A percentile compares a stretch with the other conserved stretches of the same genome.
These are phyloP conservation scores for Botryotinia calthae DNA, from an alignment of 2,329 filamentous ascomycete genomes.

Conservation along the genomic window DNA sequence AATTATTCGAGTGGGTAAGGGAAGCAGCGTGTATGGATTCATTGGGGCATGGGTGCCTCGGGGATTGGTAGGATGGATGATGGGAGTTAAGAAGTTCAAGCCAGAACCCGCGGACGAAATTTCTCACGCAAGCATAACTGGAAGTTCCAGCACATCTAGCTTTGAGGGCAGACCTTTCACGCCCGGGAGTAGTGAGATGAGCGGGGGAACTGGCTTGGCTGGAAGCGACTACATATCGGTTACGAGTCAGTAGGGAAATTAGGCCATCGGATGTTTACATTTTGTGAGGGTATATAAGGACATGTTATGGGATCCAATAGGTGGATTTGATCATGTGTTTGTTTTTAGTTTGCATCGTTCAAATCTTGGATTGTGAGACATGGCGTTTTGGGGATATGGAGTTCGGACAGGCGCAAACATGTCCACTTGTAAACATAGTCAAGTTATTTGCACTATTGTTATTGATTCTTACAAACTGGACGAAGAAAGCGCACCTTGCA, in stretches of 20 bases:
- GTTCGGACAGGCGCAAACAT: not conserved
- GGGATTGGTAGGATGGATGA: conserved; percentile 85
- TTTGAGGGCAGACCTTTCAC: conserved; percentile 23
- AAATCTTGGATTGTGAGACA: not conserved
- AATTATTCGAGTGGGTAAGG: conserved; percentile 77
- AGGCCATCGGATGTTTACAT: not conserved
- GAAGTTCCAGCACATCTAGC: conserved; percentile 14
- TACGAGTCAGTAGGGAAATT: conserved; percentile 5
- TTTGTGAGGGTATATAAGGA: not conserved
- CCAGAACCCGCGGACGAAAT: conserved; percentile 14
- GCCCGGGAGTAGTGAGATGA: conserved; percentile 23
- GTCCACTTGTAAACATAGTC: not conserved
- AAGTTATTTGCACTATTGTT: not conserved
- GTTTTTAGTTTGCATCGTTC: not conserved
- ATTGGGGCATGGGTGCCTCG: conserved; percentile 79
- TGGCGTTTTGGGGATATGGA: not conserved
- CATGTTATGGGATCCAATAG: not conserved
- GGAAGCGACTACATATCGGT: conserved; percentile 36
- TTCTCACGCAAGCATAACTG: not conserved
- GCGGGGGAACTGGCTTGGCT: conserved; percentile 24
- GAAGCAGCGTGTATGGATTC: conserved; percentile 79
- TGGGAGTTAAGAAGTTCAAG: conserved; percentile 66
- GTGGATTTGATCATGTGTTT: not conserved
- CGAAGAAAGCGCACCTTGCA: not conserved
- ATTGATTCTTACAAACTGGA: not conserved